Evolutionary conservation across 1,284 basidiomycete species (phyloP).

Genomic region (Ganoderma boninense): DNA sequence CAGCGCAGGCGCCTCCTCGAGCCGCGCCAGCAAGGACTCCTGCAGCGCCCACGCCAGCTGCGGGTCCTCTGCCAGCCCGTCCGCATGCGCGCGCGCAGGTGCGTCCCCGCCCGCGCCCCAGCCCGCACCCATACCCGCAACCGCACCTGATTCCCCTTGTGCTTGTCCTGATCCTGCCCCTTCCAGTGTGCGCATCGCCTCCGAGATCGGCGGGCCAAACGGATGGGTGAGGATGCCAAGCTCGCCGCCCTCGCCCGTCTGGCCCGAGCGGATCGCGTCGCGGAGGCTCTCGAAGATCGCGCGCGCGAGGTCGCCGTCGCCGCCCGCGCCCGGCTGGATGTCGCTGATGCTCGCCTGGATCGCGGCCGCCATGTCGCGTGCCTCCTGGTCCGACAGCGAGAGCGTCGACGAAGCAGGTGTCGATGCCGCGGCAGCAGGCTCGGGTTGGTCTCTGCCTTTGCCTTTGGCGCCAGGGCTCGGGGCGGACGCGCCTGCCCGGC

Average conservation of each 20-base stretch:
- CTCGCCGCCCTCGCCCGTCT: conserved; percentile 8
- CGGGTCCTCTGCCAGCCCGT: conserved; percentile 40
- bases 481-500: not conserved
- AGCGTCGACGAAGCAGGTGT: not conserved
- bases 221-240: conserved; percentile 24
- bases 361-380: conserved; percentile 55
- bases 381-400: conserved; percentile 41
- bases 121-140: not conserved
- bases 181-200: conserved; percentile 7
- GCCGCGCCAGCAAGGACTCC: conserved; percentile 39
- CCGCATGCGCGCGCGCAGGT: not conserved
- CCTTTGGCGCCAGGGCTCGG: not conserved
- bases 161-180: not conserved
- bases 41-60: conserved; percentile 50
- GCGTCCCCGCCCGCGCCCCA: not conserved
- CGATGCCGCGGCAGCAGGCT: not conserved
- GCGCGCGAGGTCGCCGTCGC: conserved; percentile 32
- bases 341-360: conserved; percentile 75
- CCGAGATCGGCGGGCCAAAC: conserved; percentile 26
- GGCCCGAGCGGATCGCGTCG: conserved; percentile 17
- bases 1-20: conserved; percentile 16
- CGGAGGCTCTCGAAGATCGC: conserved; percentile 35
- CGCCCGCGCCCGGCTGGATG: conserved; percentile 35
- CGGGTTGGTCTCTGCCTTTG: conserved; percentile 7
- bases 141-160: not conserved